Conservation (phyloP, 2,329 filamentous ascomycete genomes). For the Diplocarpon rosae region DNA sequence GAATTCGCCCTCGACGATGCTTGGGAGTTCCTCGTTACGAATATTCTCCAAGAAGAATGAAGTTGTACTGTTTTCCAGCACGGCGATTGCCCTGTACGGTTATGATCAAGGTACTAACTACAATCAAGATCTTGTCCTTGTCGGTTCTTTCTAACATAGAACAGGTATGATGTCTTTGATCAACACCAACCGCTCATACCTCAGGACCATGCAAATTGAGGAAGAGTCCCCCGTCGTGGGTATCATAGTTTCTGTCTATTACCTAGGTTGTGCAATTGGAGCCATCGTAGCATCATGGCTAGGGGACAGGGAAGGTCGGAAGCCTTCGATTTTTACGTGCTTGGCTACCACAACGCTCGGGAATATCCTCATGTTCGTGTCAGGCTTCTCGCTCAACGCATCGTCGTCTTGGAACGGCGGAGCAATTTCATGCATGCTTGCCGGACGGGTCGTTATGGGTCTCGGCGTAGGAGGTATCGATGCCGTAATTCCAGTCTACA, state of each 20-base stretch:
- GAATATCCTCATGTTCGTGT: slow-evolving; percentile 49
- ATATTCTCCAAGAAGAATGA: slow-evolving; percentile 26
- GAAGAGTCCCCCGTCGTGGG: slow-evolving; percentile 42
- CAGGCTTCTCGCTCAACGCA: slow-evolving; percentile 36
- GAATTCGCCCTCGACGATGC: slow-evolving; percentile 23
- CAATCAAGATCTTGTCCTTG: neutral
- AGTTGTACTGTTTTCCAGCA: slow-evolving; percentile 30
- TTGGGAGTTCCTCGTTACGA: slow-evolving; percentile 18
- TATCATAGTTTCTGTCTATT: slow-evolving; percentile 50
- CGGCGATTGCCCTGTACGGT: slow-evolving; percentile 53
- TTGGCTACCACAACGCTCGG: slow-evolving; percentile 42
- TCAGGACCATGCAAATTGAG: slow-evolving; percentile 44
- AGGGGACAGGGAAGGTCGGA: slow-evolving; percentile 43
- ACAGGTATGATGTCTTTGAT: slow-evolving; percentile 62
- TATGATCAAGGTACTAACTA: slow-evolving; percentile 59
- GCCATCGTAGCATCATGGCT: slow-evolving; percentile 45
- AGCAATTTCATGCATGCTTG: slow-evolving; percentile 32
- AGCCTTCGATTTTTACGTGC: slow-evolving; percentile 43
- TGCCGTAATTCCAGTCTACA: slow-evolving; percentile 49
- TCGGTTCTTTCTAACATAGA: neutral
- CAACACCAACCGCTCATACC: slow-evolving; percentile 44
- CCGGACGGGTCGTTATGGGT: slow-evolving; percentile 37
- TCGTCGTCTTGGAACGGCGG: slow-evolving; percentile 35
- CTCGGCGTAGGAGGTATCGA: slow-evolving; percentile 50
- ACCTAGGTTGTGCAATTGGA: slow-evolving; percentile 48